Evolutionary conservation across 1,284 basidiomycete species (phyloP), one percentile per base, ranked within the genome.

Genomic region (Albatrellus sp.): DNA sequence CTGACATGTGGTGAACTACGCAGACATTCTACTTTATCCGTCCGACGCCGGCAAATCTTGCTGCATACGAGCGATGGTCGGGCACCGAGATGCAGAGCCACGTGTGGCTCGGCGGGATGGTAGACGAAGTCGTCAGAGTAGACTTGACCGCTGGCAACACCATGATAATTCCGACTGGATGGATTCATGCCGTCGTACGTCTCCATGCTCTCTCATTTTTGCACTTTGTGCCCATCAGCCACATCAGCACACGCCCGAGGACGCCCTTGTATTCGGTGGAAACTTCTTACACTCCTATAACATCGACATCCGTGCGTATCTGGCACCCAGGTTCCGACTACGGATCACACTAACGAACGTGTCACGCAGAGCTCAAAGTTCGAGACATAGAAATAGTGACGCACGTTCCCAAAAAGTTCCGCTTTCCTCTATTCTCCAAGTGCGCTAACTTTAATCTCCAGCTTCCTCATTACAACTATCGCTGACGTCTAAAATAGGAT

Each of bases 101-200:
- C 50, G 77, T 80, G 13, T 98, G 94, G 93, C 69, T 98, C 7
- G 93, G 93, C 5, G 90, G 96, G 53, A 68, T 87, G 69, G 83
- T 81, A 11, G 90, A 94, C 52, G 80, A 87, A 51, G 90, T 98
- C 3, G 77, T 80, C 55, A 91, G 87, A 57, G 84, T 94, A 8
- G 81, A 84, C 42, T 64, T 97, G 46, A 63, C 66, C 9, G 70
- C 73, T n/a, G 92, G 92, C 1, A 92, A 93, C 55, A 97, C 92
- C 0, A 93, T 96, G 90, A 87, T 96, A 46, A 94, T 97, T 44
- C 92, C 92, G 1, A 83, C 90, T 0, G 94, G 94, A 0, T 98
- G 94, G 85, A 96, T 98, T 50, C 94, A 98, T 59, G 90, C 91
- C 14, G 94, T 98, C 31, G 89, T 90, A 58, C 60, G 83, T 72